Percentiles rank a stretch among this genome's conserved stretches.
Evolutionary conservation across 2,329 filamentous ascomycete genomes (phyloP).

Genomic region (Claviceps purpurea): DNA sequence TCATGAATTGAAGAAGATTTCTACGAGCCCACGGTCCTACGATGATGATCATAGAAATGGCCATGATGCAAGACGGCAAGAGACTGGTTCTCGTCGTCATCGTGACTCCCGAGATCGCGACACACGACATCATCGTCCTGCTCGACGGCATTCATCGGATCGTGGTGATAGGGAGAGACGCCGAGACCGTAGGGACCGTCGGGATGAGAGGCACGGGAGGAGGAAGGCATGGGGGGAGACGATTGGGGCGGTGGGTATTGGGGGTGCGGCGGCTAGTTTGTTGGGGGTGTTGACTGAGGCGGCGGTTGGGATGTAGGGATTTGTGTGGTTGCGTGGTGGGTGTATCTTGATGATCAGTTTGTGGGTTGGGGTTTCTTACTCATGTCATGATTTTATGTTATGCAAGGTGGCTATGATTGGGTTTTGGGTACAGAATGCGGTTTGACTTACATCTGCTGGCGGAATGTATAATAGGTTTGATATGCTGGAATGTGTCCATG

Average conservation of each 20-base stretch:
- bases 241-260: slow-evolving; percentile 44
- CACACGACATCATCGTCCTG: slow-evolving; percentile 15
- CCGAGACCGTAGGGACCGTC: slow-evolving; percentile 22
- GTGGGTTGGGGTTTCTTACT: too few relatives aligned
- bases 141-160: slow-evolving; percentile 24
- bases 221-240: slow-evolving; percentile 39
- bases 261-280: slow-evolving; percentile 45
- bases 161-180: slow-evolving; percentile 26
- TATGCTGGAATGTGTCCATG: too few relatives aligned
- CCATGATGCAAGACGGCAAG: slow-evolving; percentile 13
- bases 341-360: too few relatives aligned
- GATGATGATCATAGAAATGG: slow-evolving; percentile 19
- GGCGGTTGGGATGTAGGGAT: slow-evolving; percentile 21
- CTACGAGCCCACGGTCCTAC: slow-evolving; percentile 14
- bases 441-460: too few relatives aligned
- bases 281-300: slow-evolving; percentile 46
- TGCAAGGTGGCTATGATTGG: too few relatives aligned
- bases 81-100: slow-evolving; percentile 8
- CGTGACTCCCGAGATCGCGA: slow-evolving; percentile 14
- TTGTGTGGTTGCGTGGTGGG: background rate
- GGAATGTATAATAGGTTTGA: too few relatives aligned
- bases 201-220: slow-evolving; percentile 24
- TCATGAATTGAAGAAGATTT: slow-evolving; percentile 24
- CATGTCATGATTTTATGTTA: too few relatives aligned
- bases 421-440: too few relatives aligned